These are phyloP conservation scores for Chloromonas sp. DNA, from an alignment of 163 green algal genomes.

Conservation along the genomic window DNA sequence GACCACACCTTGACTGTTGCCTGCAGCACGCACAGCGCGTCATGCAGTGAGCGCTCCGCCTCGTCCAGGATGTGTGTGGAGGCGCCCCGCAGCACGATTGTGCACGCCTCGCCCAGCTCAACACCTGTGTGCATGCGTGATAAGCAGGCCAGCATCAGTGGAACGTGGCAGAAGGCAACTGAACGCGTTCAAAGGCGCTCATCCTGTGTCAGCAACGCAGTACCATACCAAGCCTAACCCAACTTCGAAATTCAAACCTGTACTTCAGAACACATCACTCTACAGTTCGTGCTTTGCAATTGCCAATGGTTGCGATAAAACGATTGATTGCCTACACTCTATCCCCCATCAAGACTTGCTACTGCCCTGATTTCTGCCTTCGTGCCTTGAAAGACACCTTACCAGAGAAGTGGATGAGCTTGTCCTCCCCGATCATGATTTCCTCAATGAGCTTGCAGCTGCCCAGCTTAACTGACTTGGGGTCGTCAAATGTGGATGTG, in stretches of 20 bases:
- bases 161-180: not conserved
- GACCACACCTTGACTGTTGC: constrained; percentile 22
- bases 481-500: constrained; percentile 89
- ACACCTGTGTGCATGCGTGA: constrained; percentile 49
- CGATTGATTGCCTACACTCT: too few relatives aligned
- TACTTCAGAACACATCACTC: too few relatives aligned
- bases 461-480: constrained; percentile 76
- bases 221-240: too few relatives aligned
- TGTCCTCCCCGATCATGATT: constrained; percentile 97
- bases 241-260: too few relatives aligned
- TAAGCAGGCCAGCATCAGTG: not conserved
- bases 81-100: constrained; percentile 93
- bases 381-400: too few relatives aligned
- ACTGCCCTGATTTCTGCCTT: not conserved
- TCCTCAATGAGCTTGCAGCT: constrained; percentile 90
- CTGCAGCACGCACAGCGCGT: constrained; percentile 95
- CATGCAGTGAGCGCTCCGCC: constrained; percentile 93
- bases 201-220: too few relatives aligned
- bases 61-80: constrained; percentile 94
- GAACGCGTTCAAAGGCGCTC: too few relatives aligned
- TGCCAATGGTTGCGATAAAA: too few relatives aligned
- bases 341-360: not conserved
- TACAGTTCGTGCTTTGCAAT: too few relatives aligned
- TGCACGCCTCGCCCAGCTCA: constrained; percentile 90
- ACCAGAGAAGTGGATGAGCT: constrained; percentile 93